These are phyloP conservation scores for Botrytis sinoallii DNA, from an alignment of 2,329 filamentous ascomycete species.

Conservation along the genomic window DNA sequence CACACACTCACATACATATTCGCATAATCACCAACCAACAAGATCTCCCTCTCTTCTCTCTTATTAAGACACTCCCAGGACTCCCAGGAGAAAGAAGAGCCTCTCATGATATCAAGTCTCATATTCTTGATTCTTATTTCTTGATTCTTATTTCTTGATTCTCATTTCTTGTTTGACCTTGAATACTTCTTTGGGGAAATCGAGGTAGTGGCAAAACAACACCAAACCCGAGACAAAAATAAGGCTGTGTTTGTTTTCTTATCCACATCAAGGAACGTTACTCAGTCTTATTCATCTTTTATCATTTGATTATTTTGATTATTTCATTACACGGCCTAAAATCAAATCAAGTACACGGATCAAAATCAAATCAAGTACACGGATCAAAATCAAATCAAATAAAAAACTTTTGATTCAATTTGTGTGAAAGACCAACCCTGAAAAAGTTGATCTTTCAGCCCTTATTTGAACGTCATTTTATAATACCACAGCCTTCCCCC, in stretches of 20 bases:
- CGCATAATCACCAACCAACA: not conserved
- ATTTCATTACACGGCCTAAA: too few species aligned
- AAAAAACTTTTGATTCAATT: not conserved
- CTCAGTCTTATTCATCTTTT: not conserved
- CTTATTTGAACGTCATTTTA: conserved; percentile 5
- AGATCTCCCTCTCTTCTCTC: not conserved
- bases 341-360: too few species aligned
- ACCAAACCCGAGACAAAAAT: not conserved
- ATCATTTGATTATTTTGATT: too few species aligned
- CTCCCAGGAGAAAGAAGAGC: too few species aligned
- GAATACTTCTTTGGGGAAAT: not conserved
- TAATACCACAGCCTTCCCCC: not conserved
- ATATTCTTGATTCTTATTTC: too few species aligned
- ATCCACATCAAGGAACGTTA: not conserved
- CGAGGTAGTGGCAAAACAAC: not conserved
- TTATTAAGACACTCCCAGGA: not conserved
- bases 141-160: not conserved
- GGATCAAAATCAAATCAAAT: too few species aligned
- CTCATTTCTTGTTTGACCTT: not conserved
- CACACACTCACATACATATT: not conserved
- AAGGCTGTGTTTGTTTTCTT: not conserved
- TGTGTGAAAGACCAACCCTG: not conserved
- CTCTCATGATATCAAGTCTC: not conserved
- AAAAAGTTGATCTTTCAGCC: not conserved
- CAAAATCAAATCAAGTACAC: too few species aligned